A percentile compares a stretch with the other conserved stretches of the same genome.
Evolutionary conservation across 78 protist species (phyloP).

Genomic region (Acrasis kona): DNA sequence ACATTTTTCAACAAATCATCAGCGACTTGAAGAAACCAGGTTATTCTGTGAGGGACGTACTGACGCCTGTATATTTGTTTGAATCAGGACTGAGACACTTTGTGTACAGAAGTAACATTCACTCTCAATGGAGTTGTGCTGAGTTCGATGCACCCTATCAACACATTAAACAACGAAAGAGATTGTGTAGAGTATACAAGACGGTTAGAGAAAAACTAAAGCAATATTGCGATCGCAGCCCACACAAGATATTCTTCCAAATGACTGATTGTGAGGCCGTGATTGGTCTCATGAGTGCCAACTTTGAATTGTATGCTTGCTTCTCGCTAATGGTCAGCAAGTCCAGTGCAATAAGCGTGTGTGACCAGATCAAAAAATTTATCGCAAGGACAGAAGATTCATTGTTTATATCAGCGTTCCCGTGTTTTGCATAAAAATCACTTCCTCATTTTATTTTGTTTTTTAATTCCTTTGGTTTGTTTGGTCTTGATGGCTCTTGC

Average conservation of each 20-base stretch:
- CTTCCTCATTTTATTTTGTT: background rate
- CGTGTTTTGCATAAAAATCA: background rate
- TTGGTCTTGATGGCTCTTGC: no score
- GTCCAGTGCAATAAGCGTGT: background rate
- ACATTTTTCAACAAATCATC: background rate
- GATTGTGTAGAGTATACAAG: background rate
- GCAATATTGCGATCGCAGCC: background rate
- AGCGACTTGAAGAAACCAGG: background rate
- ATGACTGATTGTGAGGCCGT: background rate
- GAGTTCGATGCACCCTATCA: background rate
- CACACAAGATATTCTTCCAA: background rate
- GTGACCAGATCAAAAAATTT: background rate
- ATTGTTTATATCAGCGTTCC: background rate
- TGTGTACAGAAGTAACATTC: background rate
- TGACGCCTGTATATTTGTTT: background rate
- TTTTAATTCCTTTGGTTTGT: background rate
- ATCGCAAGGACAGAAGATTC: background rate
- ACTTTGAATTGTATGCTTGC: background rate
- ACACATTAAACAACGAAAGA: background rate
- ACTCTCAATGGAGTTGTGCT: background rate
- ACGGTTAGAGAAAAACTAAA: background rate
- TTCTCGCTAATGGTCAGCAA: background rate
- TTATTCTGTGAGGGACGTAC: no score
- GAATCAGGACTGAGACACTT: background rate
- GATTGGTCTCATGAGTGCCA: background rate